Percentiles rank a stretch among this genome's conserved stretches.
These are phyloP conservation scores for Mucor racemosus DNA, from an alignment of 371 early-diverging fungal genomes.

Conservation along the genomic window DNA sequence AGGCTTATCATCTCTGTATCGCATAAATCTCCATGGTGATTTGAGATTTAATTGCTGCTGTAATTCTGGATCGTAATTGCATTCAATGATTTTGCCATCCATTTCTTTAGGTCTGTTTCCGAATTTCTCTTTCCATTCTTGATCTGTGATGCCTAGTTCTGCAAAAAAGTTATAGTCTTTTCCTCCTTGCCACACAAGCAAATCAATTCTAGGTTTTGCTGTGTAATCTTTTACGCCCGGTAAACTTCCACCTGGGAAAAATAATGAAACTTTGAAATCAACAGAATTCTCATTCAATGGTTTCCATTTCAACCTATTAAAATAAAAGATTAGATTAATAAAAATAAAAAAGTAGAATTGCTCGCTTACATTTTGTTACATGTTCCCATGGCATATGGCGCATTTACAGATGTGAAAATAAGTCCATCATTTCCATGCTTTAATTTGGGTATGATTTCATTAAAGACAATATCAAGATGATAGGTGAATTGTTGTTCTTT, in stretches of 20 bases:
- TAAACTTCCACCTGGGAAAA: constrained; percentile 42
- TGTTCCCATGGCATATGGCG: constrained; percentile 87
- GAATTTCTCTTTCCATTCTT: constrained; percentile 57
- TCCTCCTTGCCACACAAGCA: constrained; percentile 68
- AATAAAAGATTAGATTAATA: neutral
- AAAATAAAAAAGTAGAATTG: neutral
- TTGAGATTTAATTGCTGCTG: constrained; percentile 40
- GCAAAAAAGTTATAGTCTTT: constrained; percentile 57
- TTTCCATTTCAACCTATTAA: constrained; percentile 96
- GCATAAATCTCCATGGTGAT: constrained; percentile 82
- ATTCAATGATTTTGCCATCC: constrained; percentile 75
- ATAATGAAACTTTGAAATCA: constrained; percentile 80
- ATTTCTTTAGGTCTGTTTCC: constrained; percentile 36
- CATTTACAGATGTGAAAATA: constrained; percentile 92
- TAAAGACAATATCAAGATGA: constrained; percentile 63
- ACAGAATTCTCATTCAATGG: constrained; percentile 97
- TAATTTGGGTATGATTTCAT: constrained; percentile 75
- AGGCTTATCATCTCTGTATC: constrained; percentile 86
- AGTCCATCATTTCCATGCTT: constrained; percentile 96
- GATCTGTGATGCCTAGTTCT: constrained; percentile 63
- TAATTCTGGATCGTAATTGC: constrained; percentile 60
- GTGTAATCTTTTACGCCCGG: constrained; percentile 42
- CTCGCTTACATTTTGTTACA: constrained; percentile 77
- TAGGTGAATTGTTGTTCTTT: constrained; percentile 79
- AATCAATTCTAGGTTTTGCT: constrained; percentile 53